Evolutionary conservation across 345 rosid species (phyloP).

Genomic region (Euclidium syriacum): DNA sequence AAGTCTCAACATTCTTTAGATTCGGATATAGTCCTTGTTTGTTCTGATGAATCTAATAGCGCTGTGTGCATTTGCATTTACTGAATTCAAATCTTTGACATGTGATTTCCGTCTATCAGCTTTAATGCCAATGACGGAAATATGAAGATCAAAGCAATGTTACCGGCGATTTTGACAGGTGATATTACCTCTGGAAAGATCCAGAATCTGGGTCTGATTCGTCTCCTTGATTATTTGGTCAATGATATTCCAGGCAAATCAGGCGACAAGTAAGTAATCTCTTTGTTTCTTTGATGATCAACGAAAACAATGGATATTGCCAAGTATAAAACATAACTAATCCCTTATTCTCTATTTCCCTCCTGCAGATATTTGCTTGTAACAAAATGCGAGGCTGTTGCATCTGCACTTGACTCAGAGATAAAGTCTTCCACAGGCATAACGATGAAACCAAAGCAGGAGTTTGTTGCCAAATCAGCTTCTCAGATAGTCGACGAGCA

Average conservation of each 20-base stretch:
- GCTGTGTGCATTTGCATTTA: background rate
- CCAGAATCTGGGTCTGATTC: slow-evolving; percentile 72
- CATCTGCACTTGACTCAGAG: slow-evolving; percentile 59
- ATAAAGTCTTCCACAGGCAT: slow-evolving; percentile 24
- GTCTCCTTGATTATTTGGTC: slow-evolving; percentile 61
- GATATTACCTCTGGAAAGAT: slow-evolving; percentile 64
- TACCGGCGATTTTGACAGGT: slow-evolving; percentile 49
- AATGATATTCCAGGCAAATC: slow-evolving; percentile 80
- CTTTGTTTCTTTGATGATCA: background rate
- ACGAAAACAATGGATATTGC: background rate
- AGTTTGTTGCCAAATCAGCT: slow-evolving; percentile 62
- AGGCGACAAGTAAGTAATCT: slow-evolving; percentile 59
- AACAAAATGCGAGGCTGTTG: slow-evolving; percentile 69
- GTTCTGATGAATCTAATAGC: background rate
- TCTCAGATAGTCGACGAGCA: slow-evolving; percentile 85
- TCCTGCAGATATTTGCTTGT: slow-evolving; percentile 60
- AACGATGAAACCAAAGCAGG: slow-evolving; percentile 64
- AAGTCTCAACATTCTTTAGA: background rate
- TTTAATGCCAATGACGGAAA: slow-evolving; percentile 84
- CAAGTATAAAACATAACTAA: background rate
- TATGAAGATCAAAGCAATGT: slow-evolving; percentile 53
- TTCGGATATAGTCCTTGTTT: background rate
- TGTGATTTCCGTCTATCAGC: slow-evolving; percentile 30
- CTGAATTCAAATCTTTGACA: background rate
- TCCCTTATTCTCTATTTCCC: background rate